Percentiles rank a stretch among this genome's conserved stretches.
Conservation (phyloP, 1,284 basidiomycete genomes). For the Irpex sp. region DNA sequence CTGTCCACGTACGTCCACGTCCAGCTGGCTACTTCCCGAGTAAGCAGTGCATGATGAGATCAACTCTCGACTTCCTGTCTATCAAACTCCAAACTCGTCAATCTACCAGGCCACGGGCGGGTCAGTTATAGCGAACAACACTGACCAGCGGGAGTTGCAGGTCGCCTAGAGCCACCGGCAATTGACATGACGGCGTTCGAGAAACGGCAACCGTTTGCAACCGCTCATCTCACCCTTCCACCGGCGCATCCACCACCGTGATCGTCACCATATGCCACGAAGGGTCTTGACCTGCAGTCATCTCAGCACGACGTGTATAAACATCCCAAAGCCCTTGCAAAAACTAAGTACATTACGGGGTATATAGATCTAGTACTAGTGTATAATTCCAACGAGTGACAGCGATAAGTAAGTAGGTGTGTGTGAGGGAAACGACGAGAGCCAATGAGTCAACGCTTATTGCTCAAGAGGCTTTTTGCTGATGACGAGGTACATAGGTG, state of each 20-base stretch:
- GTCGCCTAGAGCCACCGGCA: too few relatives aligned
- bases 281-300: neutral
- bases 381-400: neutral
- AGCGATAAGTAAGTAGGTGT: neutral
- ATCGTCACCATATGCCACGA: neutral
- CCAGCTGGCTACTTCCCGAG: too few relatives aligned
- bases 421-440: neutral
- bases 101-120: too few relatives aligned
- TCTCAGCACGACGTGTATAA: neutral
- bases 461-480: slow-evolving; percentile 53
- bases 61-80: too few relatives aligned
- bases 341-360: slow-evolving; percentile 3
- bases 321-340: neutral
- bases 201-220: neutral
- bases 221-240: neutral
- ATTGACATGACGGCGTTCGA: neutral
- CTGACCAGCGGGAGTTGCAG: too few relatives aligned
- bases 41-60: too few relatives aligned
- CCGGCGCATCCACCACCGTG: neutral
- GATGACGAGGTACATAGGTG: slow-evolving; percentile 74
- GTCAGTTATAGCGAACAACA: too few relatives aligned
- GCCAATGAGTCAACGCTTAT: neutral
- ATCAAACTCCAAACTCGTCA: too few relatives aligned
- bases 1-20: too few relatives aligned
- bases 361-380: slow-evolving; percentile 1